Evolutionary conservation across 805 yeast genomes (phyloP), one percentile per base, ranked within the genome.

Genomic region (Starmerella geochares): DNA sequence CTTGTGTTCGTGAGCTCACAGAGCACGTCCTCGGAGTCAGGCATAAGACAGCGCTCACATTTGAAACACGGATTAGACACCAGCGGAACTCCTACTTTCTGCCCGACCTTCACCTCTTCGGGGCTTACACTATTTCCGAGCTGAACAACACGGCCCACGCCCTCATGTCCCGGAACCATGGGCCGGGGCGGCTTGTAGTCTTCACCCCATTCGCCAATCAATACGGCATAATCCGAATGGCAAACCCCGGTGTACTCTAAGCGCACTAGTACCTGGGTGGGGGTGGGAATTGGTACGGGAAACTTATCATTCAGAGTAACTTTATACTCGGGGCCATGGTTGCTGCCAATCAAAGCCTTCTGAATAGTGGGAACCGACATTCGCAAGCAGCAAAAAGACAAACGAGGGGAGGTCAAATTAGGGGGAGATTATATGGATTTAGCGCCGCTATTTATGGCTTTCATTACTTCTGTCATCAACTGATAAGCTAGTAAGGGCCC

Each of bases 21-120:
- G 64, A 73, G 75, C 52, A 81, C 71, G 64, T 79, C 83, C 55
- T 68, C 67, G 62, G 78, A 75, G 58, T 65, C 70, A 59, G 44
- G 23, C 33, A 19, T 17, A 1, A 72, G 72, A 68, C 84, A 79
- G 67, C 65, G 71, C 66, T 79, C 83, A 68, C 84, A 79, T 28
- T 71, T 64, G 69, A 76, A 63, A 68, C 84, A 79, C n/a, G 81
- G 29, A 31, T 47, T 37, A 10, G 42, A 37, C 11, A 47, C 27
- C 2, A 25, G 28, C 3, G 50, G 43, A 29, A 47, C 43, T 4
- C 50, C 49, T 3, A 47, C 50, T 25, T 35, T 39, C n/a, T 11
- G 21, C 11, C 50, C 50, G 7, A 47, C 11, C n/a, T 23, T 39
- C 19, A 39, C 50, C 8, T 20, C 33, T 17, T 20, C 31, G 1